Conservation (phyloP, 148 eudicot genomes). For the Heliamphora exappendiculata region DNA sequence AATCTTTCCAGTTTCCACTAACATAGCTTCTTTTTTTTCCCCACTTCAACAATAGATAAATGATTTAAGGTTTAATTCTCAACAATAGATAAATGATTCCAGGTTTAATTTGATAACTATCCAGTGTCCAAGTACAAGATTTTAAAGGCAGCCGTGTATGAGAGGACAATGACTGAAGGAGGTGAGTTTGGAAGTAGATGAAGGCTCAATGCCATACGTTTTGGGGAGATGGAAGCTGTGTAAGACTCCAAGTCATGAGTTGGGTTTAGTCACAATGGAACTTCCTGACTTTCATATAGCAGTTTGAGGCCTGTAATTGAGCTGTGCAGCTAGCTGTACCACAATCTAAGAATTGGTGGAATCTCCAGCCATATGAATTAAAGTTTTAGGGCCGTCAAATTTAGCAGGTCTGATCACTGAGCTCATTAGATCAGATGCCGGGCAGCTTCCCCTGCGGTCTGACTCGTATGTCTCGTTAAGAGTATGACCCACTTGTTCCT, state of each 20-base stretch:
- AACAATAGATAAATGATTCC: not conserved
- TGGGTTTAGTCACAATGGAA: no score
- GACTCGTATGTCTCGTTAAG: not conserved
- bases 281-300: not conserved
- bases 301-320: not conserved
- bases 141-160: not conserved
- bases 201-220: not conserved
- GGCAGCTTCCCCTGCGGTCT: no score
- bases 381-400: not conserved
- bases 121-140: not conserved
- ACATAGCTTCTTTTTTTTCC: not conserved
- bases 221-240: not conserved
- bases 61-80: not conserved
- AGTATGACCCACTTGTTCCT: not conserved
- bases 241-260: not conserved
- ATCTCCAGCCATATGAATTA: not conserved
- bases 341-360: not conserved
- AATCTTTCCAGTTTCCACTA: not conserved
- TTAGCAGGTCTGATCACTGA: not conserved
- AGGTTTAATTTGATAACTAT: not conserved
- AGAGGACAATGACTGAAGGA: not conserved
- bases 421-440: not conserved
- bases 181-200: not conserved
- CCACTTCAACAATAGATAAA: not conserved
- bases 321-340: not conserved